Base-by-base conservation (phyloP, 768 basidiomycete species). In the Phanerochaete carnosa region DNA sequence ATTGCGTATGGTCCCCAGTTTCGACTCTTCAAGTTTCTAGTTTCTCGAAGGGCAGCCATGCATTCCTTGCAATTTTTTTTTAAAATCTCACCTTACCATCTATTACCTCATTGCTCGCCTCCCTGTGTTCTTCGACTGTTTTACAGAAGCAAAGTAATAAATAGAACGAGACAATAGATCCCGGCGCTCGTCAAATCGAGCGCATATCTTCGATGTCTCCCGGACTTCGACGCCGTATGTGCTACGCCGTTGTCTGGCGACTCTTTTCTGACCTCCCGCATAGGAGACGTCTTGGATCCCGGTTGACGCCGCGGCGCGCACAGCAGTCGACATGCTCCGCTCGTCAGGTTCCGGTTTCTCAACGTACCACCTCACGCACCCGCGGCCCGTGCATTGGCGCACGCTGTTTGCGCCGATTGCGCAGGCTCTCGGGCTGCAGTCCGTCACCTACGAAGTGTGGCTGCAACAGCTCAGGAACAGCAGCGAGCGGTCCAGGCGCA, bases 391-490 rank as follows among this genome's bases (percentile, higher is more conserved):
- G 15, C 45, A 61, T 11, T 68, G 62, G 62, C 22, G 25, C 19
- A 32, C 47, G 5, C 45, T 72, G 35, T 46, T 66, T 49, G 22
- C 43, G 16, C 45, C 43, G 1, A 39, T 68, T 45, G 60, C 68
- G 1, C 13, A 50, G 12, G 22, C n/a, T 13, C 63, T 74, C 15
- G 37, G 55, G n/a, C 58, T 73, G 32, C 65, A 64, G 3, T 55
- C 68, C 23, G 68, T 72, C 13, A 59, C 72, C 19, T 73, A 65
- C 58, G 45, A 35, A 4, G 62, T 67, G 32, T 75, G 74, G 73
- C 45, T 69, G 12, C 13, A 11, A 33, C 37, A 37, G 39, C 54
- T 63, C 59, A 15, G 45, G 64, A 49, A 49, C 28, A 55, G 43
- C 53, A 47, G 32, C 16, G 37, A 58, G 45, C 45, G 61, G 45